These are phyloP conservation scores for Rhodotorula babjevae DNA, from an alignment of 768 basidiomycete species.

Conservation along the genomic window DNA sequence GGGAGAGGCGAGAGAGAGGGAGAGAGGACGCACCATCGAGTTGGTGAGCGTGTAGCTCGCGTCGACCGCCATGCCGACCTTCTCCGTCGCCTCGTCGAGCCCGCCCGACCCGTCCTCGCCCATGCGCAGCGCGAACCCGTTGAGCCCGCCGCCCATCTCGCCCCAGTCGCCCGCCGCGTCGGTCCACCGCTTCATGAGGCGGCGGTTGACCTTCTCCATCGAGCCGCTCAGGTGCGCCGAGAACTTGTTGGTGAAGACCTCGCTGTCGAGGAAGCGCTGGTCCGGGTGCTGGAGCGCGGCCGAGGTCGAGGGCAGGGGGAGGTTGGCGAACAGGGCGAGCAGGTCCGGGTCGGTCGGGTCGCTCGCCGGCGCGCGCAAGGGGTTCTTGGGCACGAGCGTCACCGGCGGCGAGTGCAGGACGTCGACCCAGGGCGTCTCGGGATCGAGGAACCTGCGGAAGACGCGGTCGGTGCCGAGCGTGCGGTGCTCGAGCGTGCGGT, in stretches of 20 bases:
- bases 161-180: conserved; percentile 53
- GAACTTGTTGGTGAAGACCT: conserved; percentile 92
- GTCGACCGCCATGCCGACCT: conserved; percentile 94
- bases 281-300: conserved; percentile 86
- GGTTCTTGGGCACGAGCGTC: conserved; percentile 87
- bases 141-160: conserved; percentile 42
- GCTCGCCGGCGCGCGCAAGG: conserved; percentile 88
- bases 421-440: conserved; percentile 94
- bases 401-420: conserved; percentile 88
- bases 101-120: conserved; percentile 62
- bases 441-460: conserved; percentile 91
- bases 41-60: conserved; percentile 88
- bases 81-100: conserved; percentile 81
- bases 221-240: conserved; percentile 82
- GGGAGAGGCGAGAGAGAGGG: conserved; percentile 2
- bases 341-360: conserved; percentile 81
- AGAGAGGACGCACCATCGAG: conserved; percentile 63
- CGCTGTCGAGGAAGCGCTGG: conserved; percentile 91
- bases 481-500: conserved; percentile 82
- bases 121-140: conserved; percentile 55
- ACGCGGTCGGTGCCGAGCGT: conserved; percentile 93
- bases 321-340: conserved; percentile 59
- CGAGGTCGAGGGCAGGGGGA: conserved; percentile 76
- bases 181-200: conserved; percentile 89
- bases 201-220: conserved; percentile 93